Conservation (phyloP, 805 yeast genomes). For the Starmerella stellata region DNA sequence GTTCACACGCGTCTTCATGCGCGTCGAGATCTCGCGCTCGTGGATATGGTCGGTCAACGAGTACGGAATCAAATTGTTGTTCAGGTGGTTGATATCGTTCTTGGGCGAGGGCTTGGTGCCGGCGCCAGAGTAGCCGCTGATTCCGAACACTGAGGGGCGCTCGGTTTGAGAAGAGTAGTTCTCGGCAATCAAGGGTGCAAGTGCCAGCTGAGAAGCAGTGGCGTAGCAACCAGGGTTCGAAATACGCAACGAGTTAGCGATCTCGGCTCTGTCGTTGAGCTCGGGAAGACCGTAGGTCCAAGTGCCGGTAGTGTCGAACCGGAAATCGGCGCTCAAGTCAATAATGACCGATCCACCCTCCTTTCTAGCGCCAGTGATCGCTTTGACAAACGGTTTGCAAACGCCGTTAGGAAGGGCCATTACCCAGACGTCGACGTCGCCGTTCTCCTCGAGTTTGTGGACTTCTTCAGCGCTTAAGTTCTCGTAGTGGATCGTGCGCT, state of each 20-base stretch:
- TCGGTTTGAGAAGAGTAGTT: conserved; percentile 38
- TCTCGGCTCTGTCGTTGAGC: conserved; percentile 46
- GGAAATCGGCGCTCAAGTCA: conserved; percentile 87
- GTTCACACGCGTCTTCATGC: conserved; percentile 61
- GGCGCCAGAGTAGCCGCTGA: conserved; percentile 97
- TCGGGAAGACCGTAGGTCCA: conserved; percentile 97
- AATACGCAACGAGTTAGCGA: conserved; percentile 59
- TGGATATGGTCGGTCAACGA: conserved; percentile 93
- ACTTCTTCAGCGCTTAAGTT: conserved; percentile 80
- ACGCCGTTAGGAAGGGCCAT: conserved; percentile 99
- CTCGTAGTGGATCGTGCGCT: conserved; percentile 59
- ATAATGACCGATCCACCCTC: conserved; percentile 61
- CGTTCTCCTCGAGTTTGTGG: conserved; percentile 50
- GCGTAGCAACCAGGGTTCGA: conserved; percentile 99
- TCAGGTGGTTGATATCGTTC: conserved; percentile 60
- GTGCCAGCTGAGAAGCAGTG: conserved; percentile 90
- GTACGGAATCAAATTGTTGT: conserved; percentile 81
- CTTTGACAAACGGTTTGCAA: conserved; percentile 39
- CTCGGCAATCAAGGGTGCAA: conserved; percentile 51
- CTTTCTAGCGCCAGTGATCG: conserved; percentile 21
- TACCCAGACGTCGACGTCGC: conserved; percentile 87
- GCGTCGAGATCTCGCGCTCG: conserved; percentile 76
- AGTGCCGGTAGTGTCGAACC: conserved; percentile 72
- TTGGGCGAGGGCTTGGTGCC: conserved; percentile 97
- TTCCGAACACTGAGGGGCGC: conserved; percentile 77